phyloP scores from a whole-genome alignment of 2,329 filamentous ascomycete genomes.

The Ophiostoma quercus region DNA sequence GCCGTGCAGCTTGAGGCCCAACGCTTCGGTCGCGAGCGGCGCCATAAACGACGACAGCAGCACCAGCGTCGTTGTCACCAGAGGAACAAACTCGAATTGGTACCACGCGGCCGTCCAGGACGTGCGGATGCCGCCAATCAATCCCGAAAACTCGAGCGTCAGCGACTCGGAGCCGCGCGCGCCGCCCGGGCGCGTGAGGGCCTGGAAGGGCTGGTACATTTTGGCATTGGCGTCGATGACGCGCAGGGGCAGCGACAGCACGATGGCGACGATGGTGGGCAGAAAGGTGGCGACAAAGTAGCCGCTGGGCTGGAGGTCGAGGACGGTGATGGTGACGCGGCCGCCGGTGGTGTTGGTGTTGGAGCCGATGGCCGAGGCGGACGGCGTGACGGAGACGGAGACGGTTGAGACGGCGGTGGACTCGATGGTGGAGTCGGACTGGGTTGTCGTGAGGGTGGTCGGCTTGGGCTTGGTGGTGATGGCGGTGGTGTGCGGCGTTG shows the following conservation, averaged over 20 bases:
- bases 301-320: slow-evolving; percentile 25
- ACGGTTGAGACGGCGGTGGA: slow-evolving; percentile 29
- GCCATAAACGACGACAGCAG: slow-evolving; percentile 35
- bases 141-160: slow-evolving; percentile 39
- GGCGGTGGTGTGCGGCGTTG: slow-evolving; percentile 25
- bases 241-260: slow-evolving; percentile 38
- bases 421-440: slow-evolving; percentile 25
- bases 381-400: slow-evolving; percentile 28
- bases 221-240: slow-evolving; percentile 40
- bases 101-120: slow-evolving; percentile 35
- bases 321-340: neutral
- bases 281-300: slow-evolving; percentile 42
- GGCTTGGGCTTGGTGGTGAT: slow-evolving; percentile 31
- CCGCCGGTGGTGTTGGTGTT: neutral
- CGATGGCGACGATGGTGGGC: slow-evolving; percentile 38
- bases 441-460: slow-evolving; percentile 22
- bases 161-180: slow-evolving; percentile 40
- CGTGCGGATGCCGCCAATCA: slow-evolving; percentile 30
- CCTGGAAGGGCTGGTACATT: slow-evolving; percentile 42
- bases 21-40: slow-evolving; percentile 39
- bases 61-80: slow-evolving; percentile 37
- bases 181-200: slow-evolving; percentile 37
- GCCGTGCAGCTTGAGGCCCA: slow-evolving; percentile 38
- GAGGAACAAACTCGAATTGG: slow-evolving; percentile 36
- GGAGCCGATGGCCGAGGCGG: slow-evolving; percentile 26